Conservation (phyloP, 1,284 basidiomycete genomes). For the Pisolithus thermaeus region DNA sequence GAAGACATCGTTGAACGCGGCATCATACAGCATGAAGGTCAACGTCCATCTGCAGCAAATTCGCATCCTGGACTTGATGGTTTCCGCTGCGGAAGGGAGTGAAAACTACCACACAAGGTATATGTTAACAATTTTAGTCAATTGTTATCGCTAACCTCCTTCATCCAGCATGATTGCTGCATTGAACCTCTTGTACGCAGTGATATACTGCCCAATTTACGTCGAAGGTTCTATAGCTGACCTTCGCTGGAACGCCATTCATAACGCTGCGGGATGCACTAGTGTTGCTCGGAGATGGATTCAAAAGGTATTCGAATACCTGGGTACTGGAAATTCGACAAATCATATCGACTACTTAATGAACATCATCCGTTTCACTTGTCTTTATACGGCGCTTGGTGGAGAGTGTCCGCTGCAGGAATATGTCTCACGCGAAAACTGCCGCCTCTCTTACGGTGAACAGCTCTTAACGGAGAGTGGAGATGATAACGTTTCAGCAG, state of each 20-base stretch:
- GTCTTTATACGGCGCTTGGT: slow-evolving; percentile 28
- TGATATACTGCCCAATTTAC: slow-evolving; percentile 33
- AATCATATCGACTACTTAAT: slow-evolving; percentile 21
- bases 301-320: slow-evolving; percentile 29
- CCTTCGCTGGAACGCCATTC: slow-evolving; percentile 31
- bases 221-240: slow-evolving; percentile 32
- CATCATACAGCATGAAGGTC: not conserved
- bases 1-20: not conserved
- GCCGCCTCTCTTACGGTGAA: not conserved
- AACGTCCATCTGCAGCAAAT: not conserved
- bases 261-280: slow-evolving; percentile 30
- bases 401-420: slow-evolving; percentile 12
- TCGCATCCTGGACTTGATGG: not conserved
- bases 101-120: not conserved
- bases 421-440: slow-evolving; percentile 2
- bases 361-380: slow-evolving; percentile 25
- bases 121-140: too few species aligned
- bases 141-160: not conserved
- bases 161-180: slow-evolving; percentile 15
- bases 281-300: slow-evolving; percentile 38
- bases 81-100: too few species aligned
- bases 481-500: not conserved
- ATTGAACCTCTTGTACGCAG: slow-evolving; percentile 34
- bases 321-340: slow-evolving; percentile 1
- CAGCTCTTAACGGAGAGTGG: not conserved